Evolutionary conservation across 2,329 filamentous ascomycete species (phyloP).

Genomic region (Botryosphaeria dothidea): DNA sequence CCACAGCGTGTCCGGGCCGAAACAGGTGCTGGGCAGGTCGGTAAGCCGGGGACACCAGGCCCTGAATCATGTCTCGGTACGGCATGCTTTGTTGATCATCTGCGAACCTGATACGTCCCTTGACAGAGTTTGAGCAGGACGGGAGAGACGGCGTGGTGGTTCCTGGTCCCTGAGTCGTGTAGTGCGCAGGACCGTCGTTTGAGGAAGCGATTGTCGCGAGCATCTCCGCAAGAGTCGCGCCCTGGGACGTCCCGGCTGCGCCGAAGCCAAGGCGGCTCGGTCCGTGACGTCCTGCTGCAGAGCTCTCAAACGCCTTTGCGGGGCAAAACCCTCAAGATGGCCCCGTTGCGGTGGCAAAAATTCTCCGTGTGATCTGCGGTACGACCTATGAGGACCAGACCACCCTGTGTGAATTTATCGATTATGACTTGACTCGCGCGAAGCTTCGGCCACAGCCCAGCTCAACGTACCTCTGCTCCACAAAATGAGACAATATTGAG

Average conservation of each 20-base stretch:
- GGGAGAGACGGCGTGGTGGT: not conserved
- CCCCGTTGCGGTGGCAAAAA: constrained; percentile 7
- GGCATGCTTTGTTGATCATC: constrained; percentile 1
- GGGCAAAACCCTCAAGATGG: not conserved
- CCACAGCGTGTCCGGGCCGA: constrained; percentile 3
- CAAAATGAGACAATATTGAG: no score
- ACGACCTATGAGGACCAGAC: no score
- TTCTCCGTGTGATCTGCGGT: not conserved
- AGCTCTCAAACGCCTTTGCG: not conserved
- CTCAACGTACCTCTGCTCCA: no score
- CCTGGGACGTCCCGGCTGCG: not conserved
- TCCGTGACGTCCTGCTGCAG: constrained; percentile 2
- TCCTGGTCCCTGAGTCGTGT: constrained; percentile 7
- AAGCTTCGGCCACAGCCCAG: no score
- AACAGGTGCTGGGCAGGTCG: not conserved
- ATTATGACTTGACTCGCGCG: not conserved
- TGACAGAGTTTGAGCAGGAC: not conserved
- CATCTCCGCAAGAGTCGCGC: not conserved
- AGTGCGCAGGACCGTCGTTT: not conserved
- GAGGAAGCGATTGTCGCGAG: constrained; percentile 12
- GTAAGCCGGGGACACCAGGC: not conserved
- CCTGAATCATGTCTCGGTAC: constrained; percentile 3
- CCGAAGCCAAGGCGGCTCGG: constrained; percentile 12
- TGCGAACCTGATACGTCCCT: not conserved
- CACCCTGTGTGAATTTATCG: not conserved